Percentiles rank a stretch among this genome's conserved stretches.
Conservation (phyloP, 83 land plant species). For the Diphasiastrum complanatum region DNA sequence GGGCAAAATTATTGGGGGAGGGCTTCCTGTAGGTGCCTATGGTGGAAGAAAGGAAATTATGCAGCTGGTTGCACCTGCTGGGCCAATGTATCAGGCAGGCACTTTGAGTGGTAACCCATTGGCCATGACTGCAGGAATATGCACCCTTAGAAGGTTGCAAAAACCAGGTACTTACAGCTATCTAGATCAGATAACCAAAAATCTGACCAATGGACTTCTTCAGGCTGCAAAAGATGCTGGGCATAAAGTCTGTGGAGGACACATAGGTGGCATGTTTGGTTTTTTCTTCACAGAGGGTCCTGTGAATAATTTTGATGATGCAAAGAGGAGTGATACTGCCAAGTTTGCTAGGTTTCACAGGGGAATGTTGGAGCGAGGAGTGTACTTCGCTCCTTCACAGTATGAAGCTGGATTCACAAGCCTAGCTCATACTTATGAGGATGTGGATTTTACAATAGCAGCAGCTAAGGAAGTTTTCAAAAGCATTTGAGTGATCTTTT, state of each 20-base stretch:
- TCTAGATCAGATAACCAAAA: constrained; percentile 62
- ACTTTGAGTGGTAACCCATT: constrained; percentile 94
- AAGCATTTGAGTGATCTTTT: constrained; percentile 27
- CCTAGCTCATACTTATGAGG: constrained; percentile 75
- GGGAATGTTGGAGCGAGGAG: constrained; percentile 93
- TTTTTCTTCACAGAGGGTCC: constrained; percentile 90
- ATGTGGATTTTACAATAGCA: constrained; percentile 75
- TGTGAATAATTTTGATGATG: constrained; percentile 78
- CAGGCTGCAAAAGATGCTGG: constrained; percentile 73
- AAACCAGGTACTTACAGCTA: constrained; percentile 70
- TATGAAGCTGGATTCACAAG: constrained; percentile 97
- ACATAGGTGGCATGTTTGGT: constrained; percentile 91
- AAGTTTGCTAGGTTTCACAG: constrained; percentile 86
- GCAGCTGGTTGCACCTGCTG: constrained; percentile 99
- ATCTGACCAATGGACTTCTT: constrained; percentile 57
- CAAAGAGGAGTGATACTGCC: constrained; percentile 89
- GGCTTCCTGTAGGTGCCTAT: constrained; percentile 98
- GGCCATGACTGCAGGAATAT: constrained; percentile 98
- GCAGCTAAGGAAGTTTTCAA: constrained; percentile 72
- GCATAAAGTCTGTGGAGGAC: constrained; percentile 79
- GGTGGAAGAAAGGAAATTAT: constrained; percentile 89
- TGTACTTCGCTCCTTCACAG: constrained; percentile 94
- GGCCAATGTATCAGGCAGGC: constrained; percentile 98
- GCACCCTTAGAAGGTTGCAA: constrained; percentile 65
- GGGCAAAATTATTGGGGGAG: constrained; percentile 97